Evolutionary conservation across 768 basidiomycete genomes (phyloP).

Genomic region (Neoboletus magnificus): DNA sequence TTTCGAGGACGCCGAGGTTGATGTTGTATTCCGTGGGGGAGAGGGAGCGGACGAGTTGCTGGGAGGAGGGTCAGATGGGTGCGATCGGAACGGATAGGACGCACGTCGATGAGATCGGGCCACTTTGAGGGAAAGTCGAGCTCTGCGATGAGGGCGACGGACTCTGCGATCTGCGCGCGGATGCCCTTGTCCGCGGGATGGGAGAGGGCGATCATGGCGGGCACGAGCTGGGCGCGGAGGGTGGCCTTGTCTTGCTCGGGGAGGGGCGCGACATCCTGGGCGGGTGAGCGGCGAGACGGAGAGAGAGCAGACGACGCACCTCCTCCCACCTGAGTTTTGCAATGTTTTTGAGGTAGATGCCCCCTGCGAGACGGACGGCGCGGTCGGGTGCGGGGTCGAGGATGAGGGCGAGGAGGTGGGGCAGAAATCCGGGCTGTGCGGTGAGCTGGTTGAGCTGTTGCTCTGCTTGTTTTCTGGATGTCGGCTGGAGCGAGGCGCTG

Average conservation of each 20-base stretch:
- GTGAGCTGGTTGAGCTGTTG: conserved; percentile 66
- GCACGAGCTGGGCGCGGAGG: conserved; percentile 76
- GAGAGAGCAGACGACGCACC: conserved; percentile 41
- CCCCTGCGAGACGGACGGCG: conserved; percentile 75
- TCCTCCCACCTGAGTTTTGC: conserved; percentile 88
- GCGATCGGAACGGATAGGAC: conserved; percentile 31
- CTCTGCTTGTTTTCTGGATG: conserved; percentile 78
- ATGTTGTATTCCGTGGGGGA: conserved; percentile 77
- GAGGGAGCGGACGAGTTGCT: conserved; percentile 89
- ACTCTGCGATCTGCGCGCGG: conserved; percentile 87
- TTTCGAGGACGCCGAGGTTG: conserved; percentile 89
- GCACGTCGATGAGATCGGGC: conserved; percentile 86
- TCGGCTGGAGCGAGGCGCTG: conserved; percentile 65
- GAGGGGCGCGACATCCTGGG: conserved; percentile 70
- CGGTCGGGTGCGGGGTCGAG: conserved; percentile 63
- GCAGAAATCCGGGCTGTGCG: conserved; percentile 72
- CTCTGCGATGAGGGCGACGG: conserved; percentile 87
- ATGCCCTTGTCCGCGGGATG: conserved; percentile 66
- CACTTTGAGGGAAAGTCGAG: conserved; percentile 89
- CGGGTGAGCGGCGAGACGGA: not conserved
- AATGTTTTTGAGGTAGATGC: conserved; percentile 91
- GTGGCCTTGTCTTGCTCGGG: conserved; percentile 66
- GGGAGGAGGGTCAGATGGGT: conserved; percentile 12
- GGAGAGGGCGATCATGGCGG: conserved; percentile 87
- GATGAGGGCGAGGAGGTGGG: conserved; percentile 74